Conservation (phyloP, 192 early-diverging fungal species). For the Coemansia sp. region DNA sequence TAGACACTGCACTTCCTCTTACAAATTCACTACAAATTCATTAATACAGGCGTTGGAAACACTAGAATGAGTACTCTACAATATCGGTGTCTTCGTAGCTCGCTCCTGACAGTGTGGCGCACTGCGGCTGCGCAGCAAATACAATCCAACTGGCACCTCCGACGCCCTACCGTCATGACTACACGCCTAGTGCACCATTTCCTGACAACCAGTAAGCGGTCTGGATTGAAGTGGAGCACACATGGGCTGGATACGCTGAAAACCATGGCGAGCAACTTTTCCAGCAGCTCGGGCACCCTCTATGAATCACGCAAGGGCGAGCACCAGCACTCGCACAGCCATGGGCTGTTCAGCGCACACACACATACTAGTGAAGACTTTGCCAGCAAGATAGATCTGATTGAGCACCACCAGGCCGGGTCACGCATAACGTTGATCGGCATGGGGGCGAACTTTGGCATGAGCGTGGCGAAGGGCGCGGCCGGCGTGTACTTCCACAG, state of each 20-base stretch:
- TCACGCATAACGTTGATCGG: slow-evolving; percentile 68
- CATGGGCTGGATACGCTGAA: slow-evolving; percentile 12
- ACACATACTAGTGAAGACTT: slow-evolving; percentile 18
- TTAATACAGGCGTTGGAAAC: no score
- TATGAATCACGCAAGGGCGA: background rate
- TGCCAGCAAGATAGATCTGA: slow-evolving; percentile 34
- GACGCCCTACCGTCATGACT: background rate
- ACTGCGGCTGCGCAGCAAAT: slow-evolving; percentile 2
- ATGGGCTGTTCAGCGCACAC: slow-evolving; percentile 23
- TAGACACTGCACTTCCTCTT: background rate
- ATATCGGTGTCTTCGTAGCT: background rate
- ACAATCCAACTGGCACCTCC: background rate
- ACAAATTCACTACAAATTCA: background rate
- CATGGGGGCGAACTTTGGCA: slow-evolving; percentile 62
- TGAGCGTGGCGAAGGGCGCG: slow-evolving; percentile 63
- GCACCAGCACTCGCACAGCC: slow-evolving; percentile 23
- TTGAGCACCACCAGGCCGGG: slow-evolving; percentile 58
- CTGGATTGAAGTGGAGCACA: slow-evolving; percentile 18
- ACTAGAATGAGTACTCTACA: background rate
- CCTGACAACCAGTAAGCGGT: background rate
- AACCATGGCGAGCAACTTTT: slow-evolving; percentile 35
- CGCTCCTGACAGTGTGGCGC: background rate
- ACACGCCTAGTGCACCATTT: background rate
- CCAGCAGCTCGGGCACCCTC: slow-evolving; percentile 21
- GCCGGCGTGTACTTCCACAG: slow-evolving; percentile 72